Evolutionary conservation across 2,329 filamentous ascomycete genomes (phyloP).

Genomic region (Waltergamsia citrina): DNA sequence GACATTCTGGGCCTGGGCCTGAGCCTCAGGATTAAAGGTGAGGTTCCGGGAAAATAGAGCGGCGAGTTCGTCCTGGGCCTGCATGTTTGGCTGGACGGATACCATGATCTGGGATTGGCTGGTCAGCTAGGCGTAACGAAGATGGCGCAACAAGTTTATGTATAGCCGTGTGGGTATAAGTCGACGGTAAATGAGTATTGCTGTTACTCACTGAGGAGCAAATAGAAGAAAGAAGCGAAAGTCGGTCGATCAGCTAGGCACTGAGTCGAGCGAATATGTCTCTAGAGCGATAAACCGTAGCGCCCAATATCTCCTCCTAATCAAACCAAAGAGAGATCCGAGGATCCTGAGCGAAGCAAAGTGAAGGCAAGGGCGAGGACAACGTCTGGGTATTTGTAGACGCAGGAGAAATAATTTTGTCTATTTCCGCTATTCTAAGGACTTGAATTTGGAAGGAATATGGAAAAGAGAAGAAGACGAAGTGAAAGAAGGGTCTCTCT

Average conservation of each 20-base stretch:
- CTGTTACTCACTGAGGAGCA: neutral
- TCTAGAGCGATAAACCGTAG: neutral
- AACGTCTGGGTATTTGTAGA: neutral
- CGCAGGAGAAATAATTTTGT: neutral
- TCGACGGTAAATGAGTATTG: neutral
- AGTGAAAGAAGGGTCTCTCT: slow-evolving; percentile 2
- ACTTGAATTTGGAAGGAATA: slow-evolving; percentile 1
- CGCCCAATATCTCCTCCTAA: no score
- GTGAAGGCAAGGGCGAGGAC: neutral
- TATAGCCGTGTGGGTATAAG: neutral
- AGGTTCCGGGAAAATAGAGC: slow-evolving; percentile 70
- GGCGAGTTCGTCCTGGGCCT: slow-evolving; percentile 74
- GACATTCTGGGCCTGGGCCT: slow-evolving; percentile 9
- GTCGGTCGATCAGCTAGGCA: no score
- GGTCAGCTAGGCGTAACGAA: neutral
- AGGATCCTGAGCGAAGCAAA: neutral
- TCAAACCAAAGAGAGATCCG: slow-evolving; percentile 1
- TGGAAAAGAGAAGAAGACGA: slow-evolving; percentile 1
- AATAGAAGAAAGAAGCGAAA: neutral
- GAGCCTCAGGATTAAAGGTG: slow-evolving; percentile 42
- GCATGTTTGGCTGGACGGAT: slow-evolving; percentile 35
- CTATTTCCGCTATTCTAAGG: slow-evolving; percentile 1
- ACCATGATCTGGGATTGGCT: slow-evolving; percentile 19
- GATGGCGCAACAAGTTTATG: neutral
- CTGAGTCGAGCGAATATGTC: no score